Base-by-base conservation (phyloP, 2,329 filamentous ascomycete species). In the Microdochium nivale region DNA sequence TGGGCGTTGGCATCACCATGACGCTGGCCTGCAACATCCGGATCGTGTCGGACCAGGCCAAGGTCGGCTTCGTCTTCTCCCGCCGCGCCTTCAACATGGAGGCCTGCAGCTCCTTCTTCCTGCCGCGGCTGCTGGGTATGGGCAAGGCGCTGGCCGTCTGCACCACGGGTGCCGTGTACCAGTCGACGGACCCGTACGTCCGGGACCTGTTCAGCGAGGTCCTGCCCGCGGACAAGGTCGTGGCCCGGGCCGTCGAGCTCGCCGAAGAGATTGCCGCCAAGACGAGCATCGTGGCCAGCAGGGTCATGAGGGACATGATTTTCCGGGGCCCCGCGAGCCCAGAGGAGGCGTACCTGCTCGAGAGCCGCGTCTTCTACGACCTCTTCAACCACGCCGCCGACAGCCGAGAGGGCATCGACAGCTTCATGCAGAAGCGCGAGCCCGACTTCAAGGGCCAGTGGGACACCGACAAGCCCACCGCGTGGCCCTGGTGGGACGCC, bases 61-160 rank as follows among this genome's bases (percentile, higher is more conserved):
- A 86, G 62, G 78, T 90, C 55, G 87, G 86, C 50, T 88, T 90
- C 62, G 85, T 89, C 19, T 91, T 90, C 65, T 75, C 78, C 24
- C 78, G 85, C 25, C 76, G 86, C 44, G 87, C 86, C 1, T 74
- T 90, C 60, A 75, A 81, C 53, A 84, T 87, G 79, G 87, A 91
- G 67, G 86, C 84, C 0, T 84, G 80, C 61, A 82, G 77, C 49
- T 84, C 80, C 9, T 90, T 79, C 66, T 90, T 88, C 71, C 73
- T 90, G 33, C 86, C 87, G 2, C 77, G 84, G 0, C 71, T 90
- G 25, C 76, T 90, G 54, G 87, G 87, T 52, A 71, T 77, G 51
- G 77, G 77, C 14, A 76, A 78, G 56, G 84, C 86, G 0, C 68
- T 85, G 63, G 79, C 85, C 60, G 74, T 88, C 27, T 72, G 81